Evolutionary conservation across 2,329 filamentous ascomycete species (phyloP), one percentile per base, ranked within the genome.

Genomic region (Aspergillus udagawae): DNA sequence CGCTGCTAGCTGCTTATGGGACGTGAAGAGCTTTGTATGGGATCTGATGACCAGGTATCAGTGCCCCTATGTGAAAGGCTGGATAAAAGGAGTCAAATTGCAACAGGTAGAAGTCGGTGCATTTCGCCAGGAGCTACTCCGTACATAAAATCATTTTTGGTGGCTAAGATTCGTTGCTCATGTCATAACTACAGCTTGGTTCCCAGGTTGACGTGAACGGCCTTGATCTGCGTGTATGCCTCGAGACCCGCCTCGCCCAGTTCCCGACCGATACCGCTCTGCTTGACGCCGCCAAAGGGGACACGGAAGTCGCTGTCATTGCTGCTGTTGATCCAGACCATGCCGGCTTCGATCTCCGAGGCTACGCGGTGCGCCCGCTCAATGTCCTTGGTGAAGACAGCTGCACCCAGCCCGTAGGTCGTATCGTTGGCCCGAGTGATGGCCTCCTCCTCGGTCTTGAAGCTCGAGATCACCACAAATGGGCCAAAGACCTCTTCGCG

Each of bases 241-340:
- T 83, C 83, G 59, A 86, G 70, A 2, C 83, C 83, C 51, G 82
- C 82, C 70, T 86, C 83, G 17, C 83, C 83, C 10, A 86, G 72
- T 71, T 86, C 84, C 52, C 84, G 73, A 23, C 84, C 84, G 67
- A 86, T 85, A 2, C 84, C 84, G 63, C 78, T 82, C 73, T 86
- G 82, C 76, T 87, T 86, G 38, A 85, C 82, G 44, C 84, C 84
- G 27, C 84, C 84, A 64, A 86, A 86, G 0, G 84, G 84, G 49
- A 86, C 77, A 8, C 75, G 72, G 66, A 75, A 73, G 58, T 77
- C 72, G 49, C 70, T 71, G 62, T 78, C 75, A 56, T 79, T 82
- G 71, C 80, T 81, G 63, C 79, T 82, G 65, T 90, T 90, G 67
- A 90, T 83, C 77, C 86, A 88, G 3, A 90, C 86, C 81, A 88